phyloP scores from a whole-genome alignment of 2,329 filamentous ascomycete species.

The Alternaria arborescens region DNA sequence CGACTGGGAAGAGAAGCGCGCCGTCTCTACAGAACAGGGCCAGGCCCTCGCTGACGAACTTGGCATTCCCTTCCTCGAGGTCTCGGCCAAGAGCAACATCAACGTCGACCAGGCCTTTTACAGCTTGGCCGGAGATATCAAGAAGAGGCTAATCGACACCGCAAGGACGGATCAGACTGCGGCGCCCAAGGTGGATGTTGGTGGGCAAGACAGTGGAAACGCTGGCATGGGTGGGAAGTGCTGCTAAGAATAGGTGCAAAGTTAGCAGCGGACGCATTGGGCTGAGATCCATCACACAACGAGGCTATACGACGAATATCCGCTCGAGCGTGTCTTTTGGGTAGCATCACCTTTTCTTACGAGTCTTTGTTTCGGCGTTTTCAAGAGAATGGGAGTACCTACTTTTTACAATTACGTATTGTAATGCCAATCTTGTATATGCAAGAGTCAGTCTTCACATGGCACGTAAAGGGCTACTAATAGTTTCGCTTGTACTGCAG shows the following conservation, averaged over 20 bases:
- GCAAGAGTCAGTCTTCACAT: background rate
- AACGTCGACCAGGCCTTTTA: conserved; percentile 99
- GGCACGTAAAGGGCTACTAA: background rate
- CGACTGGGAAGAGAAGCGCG: conserved; percentile 99
- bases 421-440: conserved; percentile 20
- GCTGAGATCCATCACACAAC: conserved; percentile 9
- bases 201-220: conserved; percentile 35
- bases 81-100: conserved; percentile 98
- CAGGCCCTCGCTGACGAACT: conserved; percentile 94
- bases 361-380: conserved; percentile 12
- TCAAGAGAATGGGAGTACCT: conserved; percentile 15
- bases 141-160: conserved; percentile 96
- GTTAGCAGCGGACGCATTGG: background rate
- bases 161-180: conserved; percentile 71
- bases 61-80: conserved; percentile 97
- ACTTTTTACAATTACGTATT: conserved; percentile 17
- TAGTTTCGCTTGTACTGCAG: too few species aligned
- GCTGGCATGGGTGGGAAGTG: conserved; percentile 51
- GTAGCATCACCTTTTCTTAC: conserved; percentile 14
- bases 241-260: conserved; percentile 35
- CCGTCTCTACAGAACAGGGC: conserved; percentile 89
- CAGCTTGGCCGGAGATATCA: conserved; percentile 93
- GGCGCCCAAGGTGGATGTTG: conserved; percentile 45
- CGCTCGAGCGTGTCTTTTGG: conserved; percentile 11
- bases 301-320: conserved; percentile 10